Evolutionary conservation across 2,329 filamentous ascomycete species (phyloP).

Genomic region (Exophiala aquamarina): DNA sequence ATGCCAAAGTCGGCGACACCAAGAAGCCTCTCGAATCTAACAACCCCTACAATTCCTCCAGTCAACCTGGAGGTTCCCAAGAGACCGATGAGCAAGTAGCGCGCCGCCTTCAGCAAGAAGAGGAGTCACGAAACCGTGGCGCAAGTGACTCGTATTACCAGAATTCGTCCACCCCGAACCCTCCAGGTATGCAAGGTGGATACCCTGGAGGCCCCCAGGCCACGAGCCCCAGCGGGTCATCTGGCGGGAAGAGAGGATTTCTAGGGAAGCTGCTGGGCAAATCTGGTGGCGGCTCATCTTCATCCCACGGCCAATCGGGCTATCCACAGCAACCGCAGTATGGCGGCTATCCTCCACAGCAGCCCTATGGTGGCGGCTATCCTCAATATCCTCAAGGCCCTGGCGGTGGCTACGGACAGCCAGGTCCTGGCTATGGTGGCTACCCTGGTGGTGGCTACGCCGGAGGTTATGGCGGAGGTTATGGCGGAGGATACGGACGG

Average conservation of each 20-base stretch:
- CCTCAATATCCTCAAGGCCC: conserved; percentile 36
- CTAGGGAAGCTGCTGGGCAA: conserved; percentile 57
- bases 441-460: conserved; percentile 18
- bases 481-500: conserved; percentile 34
- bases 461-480: conserved; percentile 33
- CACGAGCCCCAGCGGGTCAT: conserved; percentile 31
- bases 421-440: conserved; percentile 28
- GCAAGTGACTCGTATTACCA: conserved; percentile 51
- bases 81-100: conserved; percentile 71
- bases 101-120: conserved; percentile 77
- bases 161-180: conserved; percentile 14
- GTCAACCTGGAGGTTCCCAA: conserved; percentile 40
- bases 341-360: conserved; percentile 13
- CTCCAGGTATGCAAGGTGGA: conserved; percentile 21
- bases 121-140: conserved; percentile 53
- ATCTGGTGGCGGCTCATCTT: conserved; percentile 21
- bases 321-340: conserved; percentile 33
- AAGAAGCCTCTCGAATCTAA: conserved; percentile 60
- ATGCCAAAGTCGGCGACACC: conserved; percentile 39
- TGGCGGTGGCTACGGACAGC: conserved; percentile 33
- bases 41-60: conserved; percentile 64
- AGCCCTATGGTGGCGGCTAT: conserved; percentile 15
- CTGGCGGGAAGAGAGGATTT: conserved; percentile 41
- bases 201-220: conserved; percentile 43
- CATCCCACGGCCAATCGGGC: conserved; percentile 26